Evolutionary conservation across 352 stramenopile species (phyloP).

Genomic region (Pythium sp.): DNA sequence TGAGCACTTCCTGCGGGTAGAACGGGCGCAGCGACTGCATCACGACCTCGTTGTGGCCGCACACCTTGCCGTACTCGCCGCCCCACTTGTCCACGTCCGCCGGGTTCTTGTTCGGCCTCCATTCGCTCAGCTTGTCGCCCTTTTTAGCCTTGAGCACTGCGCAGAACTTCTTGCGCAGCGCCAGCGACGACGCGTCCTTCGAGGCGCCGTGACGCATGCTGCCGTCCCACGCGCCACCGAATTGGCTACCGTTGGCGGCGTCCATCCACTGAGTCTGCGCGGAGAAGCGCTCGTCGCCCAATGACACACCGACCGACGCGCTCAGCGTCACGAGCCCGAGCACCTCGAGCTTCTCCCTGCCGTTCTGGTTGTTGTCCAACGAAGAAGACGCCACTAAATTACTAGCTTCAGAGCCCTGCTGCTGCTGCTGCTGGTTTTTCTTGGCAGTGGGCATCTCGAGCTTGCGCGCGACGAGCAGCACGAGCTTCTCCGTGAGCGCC

Average conservation of each 20-base stretch:
- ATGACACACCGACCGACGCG: slow-evolving; percentile 47
- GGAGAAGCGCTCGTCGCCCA: slow-evolving; percentile 54
- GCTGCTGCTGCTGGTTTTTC: slow-evolving; percentile 4
- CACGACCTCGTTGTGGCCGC: slow-evolving; percentile 89
- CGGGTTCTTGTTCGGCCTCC: slow-evolving; percentile 73
- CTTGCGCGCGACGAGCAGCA: slow-evolving; percentile 46
- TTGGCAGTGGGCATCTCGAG: slow-evolving; percentile 15
- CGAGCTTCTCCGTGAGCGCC: slow-evolving; percentile 69
- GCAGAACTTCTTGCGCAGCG: slow-evolving; percentile 41
- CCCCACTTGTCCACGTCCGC: slow-evolving; percentile 74
- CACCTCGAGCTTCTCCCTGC: slow-evolving; percentile 58
- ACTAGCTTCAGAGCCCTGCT: no score
- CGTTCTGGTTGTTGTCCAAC: slow-evolving; percentile 32
- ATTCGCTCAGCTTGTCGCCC: slow-evolving; percentile 34
- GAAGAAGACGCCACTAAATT: no score
- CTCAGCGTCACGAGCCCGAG: slow-evolving; percentile 61
- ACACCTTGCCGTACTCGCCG: slow-evolving; percentile 80
- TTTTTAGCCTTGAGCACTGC: slow-evolving; percentile 19
- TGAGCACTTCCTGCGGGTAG: slow-evolving; percentile 85
- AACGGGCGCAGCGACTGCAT: slow-evolving; percentile 84
- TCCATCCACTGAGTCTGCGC: slow-evolving; percentile 88
- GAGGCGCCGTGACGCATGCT: slow-evolving; percentile 64
- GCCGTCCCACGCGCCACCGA: slow-evolving; percentile 71
- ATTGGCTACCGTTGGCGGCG: slow-evolving; percentile 30
- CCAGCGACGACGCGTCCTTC: slow-evolving; percentile 69